phyloP scores from a whole-genome alignment of 139 green algal species.

The Deuterostichococcus epilithicus region DNA sequence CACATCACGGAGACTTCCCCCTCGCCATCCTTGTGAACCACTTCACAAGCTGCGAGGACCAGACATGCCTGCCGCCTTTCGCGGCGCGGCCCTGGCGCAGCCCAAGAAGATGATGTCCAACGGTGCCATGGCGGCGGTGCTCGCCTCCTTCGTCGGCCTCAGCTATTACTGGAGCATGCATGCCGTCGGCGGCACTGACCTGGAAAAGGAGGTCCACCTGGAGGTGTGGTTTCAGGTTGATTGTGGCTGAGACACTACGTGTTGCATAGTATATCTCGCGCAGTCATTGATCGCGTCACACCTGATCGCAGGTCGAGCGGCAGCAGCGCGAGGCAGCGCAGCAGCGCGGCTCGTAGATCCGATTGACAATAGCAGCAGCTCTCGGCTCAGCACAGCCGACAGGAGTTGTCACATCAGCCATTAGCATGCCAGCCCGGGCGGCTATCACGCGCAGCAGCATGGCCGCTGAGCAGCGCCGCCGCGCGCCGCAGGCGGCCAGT shows the following conservation, averaged over 20 bases:
- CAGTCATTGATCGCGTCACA: constrained; percentile 14
- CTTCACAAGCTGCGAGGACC: no score
- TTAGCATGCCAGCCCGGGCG: constrained; percentile 1
- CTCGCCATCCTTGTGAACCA: no score
- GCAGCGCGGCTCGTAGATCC: constrained; percentile 25
- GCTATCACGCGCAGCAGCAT: constrained; percentile 19
- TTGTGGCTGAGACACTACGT: no score
- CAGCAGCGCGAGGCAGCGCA: constrained; percentile 32
- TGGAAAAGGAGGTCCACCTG: constrained; percentile 42
- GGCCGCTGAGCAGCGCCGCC: no score
- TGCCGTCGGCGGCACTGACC: constrained; percentile 36
- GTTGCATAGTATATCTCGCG: background rate
- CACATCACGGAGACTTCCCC: no score
- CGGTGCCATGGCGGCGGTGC: constrained; percentile 29
- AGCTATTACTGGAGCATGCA: constrained; percentile 51
- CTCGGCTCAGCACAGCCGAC: no score
- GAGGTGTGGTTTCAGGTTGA: constrained; percentile 10
- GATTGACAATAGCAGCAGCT: no score
- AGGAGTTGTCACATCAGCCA: no score
- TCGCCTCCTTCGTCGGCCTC: constrained; percentile 33
- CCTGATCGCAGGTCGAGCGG: constrained; percentile 31
- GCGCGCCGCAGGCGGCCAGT: no score
- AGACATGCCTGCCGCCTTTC: no score
- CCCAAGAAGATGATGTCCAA: constrained; percentile 28
- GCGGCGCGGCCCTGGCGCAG: background rate